Percentiles rank a stretch among this genome's conserved stretches.
These are phyloP conservation scores for Zygosaccharomyces kombuchaensis DNA, from an alignment of 805 yeast species.

Conservation along the genomic window DNA sequence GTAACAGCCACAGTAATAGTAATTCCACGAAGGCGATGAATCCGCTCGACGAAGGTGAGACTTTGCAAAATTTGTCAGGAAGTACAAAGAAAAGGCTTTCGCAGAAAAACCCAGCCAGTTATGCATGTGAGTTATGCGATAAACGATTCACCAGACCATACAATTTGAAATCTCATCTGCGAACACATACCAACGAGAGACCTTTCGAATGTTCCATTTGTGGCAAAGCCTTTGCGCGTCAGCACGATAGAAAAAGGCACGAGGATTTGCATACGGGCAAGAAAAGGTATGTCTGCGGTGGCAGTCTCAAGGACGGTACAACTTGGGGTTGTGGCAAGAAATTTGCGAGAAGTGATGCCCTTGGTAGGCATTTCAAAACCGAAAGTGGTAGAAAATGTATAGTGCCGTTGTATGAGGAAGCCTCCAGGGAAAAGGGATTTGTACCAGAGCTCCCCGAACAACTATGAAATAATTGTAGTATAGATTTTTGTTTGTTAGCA, in stretches of 20 bases:
- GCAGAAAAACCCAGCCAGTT: conserved; percentile 28
- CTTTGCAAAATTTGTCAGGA: conserved; percentile 17
- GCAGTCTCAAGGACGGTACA: conserved; percentile 51
- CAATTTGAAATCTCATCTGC: conserved; percentile 81
- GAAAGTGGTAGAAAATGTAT: conserved; percentile 75
- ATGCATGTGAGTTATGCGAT: conserved; percentile 76
- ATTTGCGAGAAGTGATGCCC: conserved; percentile 76
- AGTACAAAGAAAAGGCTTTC: conserved; percentile 16
- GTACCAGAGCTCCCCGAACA: conserved; percentile 5
- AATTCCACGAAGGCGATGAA: conserved; percentile 2
- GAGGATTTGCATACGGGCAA: conserved; percentile 74
- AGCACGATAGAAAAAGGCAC: conserved; percentile 73
- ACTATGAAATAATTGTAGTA: not conserved
- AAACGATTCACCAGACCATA: conserved; percentile 89
- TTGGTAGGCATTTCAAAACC: conserved; percentile 74
- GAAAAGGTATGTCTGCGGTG: conserved; percentile 69
- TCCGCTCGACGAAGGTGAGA: conserved; percentile 17
- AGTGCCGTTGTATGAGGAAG: conserved; percentile 61
- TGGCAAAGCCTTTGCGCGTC: conserved; percentile 78
- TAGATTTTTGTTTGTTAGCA: not conserved
- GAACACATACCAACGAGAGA: conserved; percentile 85
- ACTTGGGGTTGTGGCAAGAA: conserved; percentile 79
- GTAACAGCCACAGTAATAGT: conserved; percentile 2
- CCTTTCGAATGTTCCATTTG: conserved; percentile 71
- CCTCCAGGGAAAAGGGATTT: conserved; percentile 29